Percentiles rank a stretch among this genome's conserved stretches.
phyloP scores from a whole-genome alignment of 2,329 filamentous ascomycete species.

The Catunica adiposa region DNA sequence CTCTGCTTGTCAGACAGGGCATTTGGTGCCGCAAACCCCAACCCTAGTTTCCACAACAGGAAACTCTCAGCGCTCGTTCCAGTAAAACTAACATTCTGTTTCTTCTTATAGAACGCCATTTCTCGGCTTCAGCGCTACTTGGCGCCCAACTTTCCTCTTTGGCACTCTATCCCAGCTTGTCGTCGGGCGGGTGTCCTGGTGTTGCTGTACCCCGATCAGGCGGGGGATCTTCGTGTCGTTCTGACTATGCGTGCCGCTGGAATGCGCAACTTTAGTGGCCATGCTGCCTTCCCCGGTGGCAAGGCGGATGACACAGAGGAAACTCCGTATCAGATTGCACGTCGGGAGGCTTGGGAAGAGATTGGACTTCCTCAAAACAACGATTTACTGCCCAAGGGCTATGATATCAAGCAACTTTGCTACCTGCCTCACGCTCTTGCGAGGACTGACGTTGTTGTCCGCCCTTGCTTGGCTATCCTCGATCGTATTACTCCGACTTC shows the following conservation, averaged over 20 bases:
- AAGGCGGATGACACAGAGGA: slow-evolving; percentile 44
- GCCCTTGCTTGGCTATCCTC: slow-evolving; percentile 63
- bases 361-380: slow-evolving; percentile 71
- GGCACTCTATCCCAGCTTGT: slow-evolving; percentile 43
- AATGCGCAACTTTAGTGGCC: slow-evolving; percentile 57
- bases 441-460: slow-evolving; percentile 55
- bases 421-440: slow-evolving; percentile 63
- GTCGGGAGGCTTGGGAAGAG: slow-evolving; percentile 82
- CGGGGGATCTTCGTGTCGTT: slow-evolving; percentile 59
- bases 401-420: slow-evolving; percentile 75
- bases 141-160: slow-evolving; percentile 43
- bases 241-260: slow-evolving; percentile 51
- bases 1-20: neutral
- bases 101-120: slow-evolving; percentile 33
- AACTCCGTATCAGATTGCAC: slow-evolving; percentile 62
- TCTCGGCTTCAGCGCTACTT: slow-evolving; percentile 43
- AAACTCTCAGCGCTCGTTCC: neutral
- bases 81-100: neutral
- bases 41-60: neutral
- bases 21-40: neutral
- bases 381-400: slow-evolving; percentile 52
- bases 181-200: slow-evolving; percentile 76
- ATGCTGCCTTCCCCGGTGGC: slow-evolving; percentile 74
- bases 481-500: slow-evolving; percentile 33
- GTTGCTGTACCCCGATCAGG: slow-evolving; percentile 69